phyloP scores from a whole-genome alignment of 345 rosid species.

The Bruguiera sexangula region DNA sequence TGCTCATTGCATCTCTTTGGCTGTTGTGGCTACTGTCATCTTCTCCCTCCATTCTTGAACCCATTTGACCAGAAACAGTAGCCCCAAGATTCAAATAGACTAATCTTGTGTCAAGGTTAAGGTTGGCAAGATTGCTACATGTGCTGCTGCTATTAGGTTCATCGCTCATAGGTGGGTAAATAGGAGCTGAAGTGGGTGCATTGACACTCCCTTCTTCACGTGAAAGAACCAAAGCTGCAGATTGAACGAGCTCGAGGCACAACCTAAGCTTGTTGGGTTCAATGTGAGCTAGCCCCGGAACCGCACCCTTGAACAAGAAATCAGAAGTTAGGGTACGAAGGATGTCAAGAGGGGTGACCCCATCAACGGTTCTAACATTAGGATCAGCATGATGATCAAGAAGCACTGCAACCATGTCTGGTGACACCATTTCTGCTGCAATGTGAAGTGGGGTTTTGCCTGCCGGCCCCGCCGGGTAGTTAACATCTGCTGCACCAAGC shows the following conservation, averaged over 20 bases:
- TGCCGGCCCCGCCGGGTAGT: constrained; percentile 84
- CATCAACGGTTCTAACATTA: constrained; percentile 83
- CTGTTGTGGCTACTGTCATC: constrained; percentile 48
- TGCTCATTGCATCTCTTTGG: constrained; percentile 56
- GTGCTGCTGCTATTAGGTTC: constrained; percentile 61
- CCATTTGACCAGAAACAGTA: constrained; percentile 56
- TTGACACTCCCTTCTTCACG: constrained; percentile 82
- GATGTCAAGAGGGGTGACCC: constrained; percentile 87
- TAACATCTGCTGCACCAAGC: constrained; percentile 96
- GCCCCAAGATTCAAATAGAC: constrained; percentile 94
- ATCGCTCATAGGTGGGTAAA: constrained; percentile 61
- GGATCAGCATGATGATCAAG: constrained; percentile 98
- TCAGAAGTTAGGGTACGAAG: constrained; percentile 94
- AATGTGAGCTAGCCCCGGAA: constrained; percentile 87
- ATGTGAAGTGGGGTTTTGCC: constrained; percentile 92
- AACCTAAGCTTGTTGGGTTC: constrained; percentile 95
- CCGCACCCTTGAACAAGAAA: constrained; percentile 97
- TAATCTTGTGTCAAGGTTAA: constrained; percentile 78
- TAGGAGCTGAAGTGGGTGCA: constrained; percentile 39
- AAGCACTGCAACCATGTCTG: constrained; percentile 96
- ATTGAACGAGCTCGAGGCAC: constrained; percentile 97
- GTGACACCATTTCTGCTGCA: constrained; percentile 98
- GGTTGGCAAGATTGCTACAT: constrained; percentile 34
- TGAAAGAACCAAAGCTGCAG: constrained; percentile 92
- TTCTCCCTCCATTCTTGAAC: constrained; percentile 56